Base-by-base conservation (phyloP, 768 basidiomycete species). In the Leucosporidium yakuticum region DNA sequence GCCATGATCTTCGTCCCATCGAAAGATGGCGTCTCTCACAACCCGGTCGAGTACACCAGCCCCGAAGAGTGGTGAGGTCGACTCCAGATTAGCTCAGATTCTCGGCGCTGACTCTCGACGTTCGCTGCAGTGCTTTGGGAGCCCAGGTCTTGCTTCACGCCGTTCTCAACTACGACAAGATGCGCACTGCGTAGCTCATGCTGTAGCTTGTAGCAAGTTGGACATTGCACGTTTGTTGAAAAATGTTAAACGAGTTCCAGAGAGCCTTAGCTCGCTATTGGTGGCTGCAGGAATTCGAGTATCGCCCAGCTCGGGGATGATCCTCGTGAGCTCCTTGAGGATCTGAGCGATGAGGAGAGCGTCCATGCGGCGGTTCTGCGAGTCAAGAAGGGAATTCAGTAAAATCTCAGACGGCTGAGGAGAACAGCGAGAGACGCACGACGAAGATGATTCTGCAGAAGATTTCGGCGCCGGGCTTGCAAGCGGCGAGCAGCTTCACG, bases 1-100 rank as follows among this genome's bases (percentile, higher is more conserved):
- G 53, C 60, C 20, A 65, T 69, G 53, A 34, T 69, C 27, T 63
- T 68, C 47, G 57, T 69, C 2, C 60, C 63, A 25, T 62, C 25
- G 34, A 68, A 71, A 25, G 67, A 71, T 23, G 70, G 70, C 8
- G 34, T 71, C 4, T 68, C 66, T 2, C 70, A 71, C 59, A 62
- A 67, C 47, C 66, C 70, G 2, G 62, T 57, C 21, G 70, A 71
- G 48, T 71, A 68, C 60, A 64, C 70, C 2, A 39, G 60, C 4
- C 64, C 60, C 4, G 64, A 65, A 27, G 64, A 69, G 39, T 60
- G 58, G 44, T 48, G 15, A 25, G 27, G n/a, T n/a, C n/a, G n/a
- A n/a, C n/a, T n/a, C n/a, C n/a, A n/a, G n/a, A n/a, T n/a, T n/a
- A n/a, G n/a, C n/a, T n/a, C n/a, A n/a, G n/a, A n/a, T n/a, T 31